These are phyloP conservation scores for Agaricus bisporus DNA, from an alignment of 768 basidiomycete genomes.

Conservation along the genomic window DNA sequence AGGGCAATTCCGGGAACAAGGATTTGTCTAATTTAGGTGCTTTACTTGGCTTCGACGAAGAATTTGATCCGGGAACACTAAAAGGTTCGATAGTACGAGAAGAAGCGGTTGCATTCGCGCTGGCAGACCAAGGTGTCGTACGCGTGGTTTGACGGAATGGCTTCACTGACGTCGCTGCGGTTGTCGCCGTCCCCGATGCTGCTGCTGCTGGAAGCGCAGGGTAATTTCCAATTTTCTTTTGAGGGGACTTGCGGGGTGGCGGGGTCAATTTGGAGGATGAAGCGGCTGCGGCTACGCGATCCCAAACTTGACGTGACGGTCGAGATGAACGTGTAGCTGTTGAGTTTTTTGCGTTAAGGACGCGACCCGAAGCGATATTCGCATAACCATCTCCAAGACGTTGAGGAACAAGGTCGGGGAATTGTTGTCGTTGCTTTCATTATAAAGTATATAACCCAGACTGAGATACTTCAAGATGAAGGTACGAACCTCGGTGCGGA, in stretches of 20 bases:
- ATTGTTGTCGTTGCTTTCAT: slow-evolving; percentile 73
- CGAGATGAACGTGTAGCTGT: slow-evolving; percentile 53
- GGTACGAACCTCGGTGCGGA: slow-evolving; percentile 66
- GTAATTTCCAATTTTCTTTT: slow-evolving; percentile 26
- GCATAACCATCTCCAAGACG: slow-evolving; percentile 64
- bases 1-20: slow-evolving; percentile 69
- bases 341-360: slow-evolving; percentile 77
- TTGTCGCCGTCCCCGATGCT: neutral
- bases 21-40: slow-evolving; percentile 45
- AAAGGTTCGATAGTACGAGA: slow-evolving; percentile 10
- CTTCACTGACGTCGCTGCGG: slow-evolving; percentile 11
- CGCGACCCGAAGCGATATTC: slow-evolving; percentile 74
- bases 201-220: slow-evolving; percentile 24
- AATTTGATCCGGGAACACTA: slow-evolving; percentile 12
- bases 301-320: slow-evolving; percentile 66
- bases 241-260: slow-evolving; percentile 16
- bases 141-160: slow-evolving; percentile 35
- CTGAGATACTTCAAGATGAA: neutral
- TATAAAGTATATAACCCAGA: neutral
- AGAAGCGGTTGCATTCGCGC: slow-evolving; percentile 20
- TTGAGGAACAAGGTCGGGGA: slow-evolving; percentile 68
- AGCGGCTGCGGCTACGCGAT: slow-evolving; percentile 81
- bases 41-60: slow-evolving; percentile 12
- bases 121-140: slow-evolving; percentile 59
- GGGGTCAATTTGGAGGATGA: slow-evolving; percentile 25